These are phyloP conservation scores for Fusarium subglutinans DNA, from an alignment of 2,329 filamentous ascomycete species.

Conservation along the genomic window DNA sequence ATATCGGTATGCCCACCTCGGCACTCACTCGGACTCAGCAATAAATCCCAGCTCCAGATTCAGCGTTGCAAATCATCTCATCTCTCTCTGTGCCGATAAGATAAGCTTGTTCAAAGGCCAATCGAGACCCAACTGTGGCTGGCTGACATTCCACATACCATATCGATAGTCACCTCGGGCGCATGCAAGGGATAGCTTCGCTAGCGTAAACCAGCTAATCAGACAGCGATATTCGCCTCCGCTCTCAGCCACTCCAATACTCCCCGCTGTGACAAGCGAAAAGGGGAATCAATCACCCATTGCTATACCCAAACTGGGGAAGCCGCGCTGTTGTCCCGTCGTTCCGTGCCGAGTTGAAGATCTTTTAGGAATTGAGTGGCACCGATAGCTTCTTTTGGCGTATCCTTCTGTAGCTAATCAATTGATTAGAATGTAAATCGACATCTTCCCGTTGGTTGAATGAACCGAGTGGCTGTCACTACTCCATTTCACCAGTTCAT, in stretches of 20 bases:
- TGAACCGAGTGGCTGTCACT: neutral
- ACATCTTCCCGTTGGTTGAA: neutral
- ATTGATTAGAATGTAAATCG: accelerated
- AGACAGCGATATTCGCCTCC: accelerated
- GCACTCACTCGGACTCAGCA: too few species aligned
- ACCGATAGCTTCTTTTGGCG: neutral
- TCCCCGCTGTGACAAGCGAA: neutral
- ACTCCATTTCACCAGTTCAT: neutral
- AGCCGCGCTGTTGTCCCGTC: neutral
- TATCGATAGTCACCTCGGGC: neutral
- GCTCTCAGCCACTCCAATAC: neutral
- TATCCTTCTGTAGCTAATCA: neutral
- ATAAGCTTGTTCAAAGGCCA: neutral
- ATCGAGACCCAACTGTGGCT: neutral
- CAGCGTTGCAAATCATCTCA: accelerated
- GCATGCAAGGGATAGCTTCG: neutral
- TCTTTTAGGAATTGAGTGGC: neutral
- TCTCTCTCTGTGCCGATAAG: neutral
- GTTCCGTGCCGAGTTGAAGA: neutral
- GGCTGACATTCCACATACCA: neutral
- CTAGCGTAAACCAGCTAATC: neutral
- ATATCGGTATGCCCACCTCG: too few species aligned
- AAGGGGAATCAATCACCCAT: too few species aligned
- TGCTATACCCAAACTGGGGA: neutral
- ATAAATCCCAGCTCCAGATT: neutral